Percentiles rank a stretch among this genome's conserved stretches.
phyloP scores from a whole-genome alignment of 805 yeast species.

The Nakazawaea sp. region DNA sequence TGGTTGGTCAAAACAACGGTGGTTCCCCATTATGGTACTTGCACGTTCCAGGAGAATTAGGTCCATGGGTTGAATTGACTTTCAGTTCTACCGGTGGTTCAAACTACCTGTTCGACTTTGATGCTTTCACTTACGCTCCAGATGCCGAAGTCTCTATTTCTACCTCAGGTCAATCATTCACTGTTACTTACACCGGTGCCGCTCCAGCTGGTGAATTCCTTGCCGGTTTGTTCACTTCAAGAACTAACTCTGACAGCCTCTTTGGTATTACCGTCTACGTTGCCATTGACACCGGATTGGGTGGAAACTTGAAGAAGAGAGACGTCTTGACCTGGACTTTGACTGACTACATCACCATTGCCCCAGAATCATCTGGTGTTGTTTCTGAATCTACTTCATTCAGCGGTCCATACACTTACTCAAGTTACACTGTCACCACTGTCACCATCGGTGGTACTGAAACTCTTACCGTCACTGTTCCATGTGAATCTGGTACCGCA shows the following conservation, averaged over 20 bases:
- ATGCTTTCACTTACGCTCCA: slow-evolving; percentile 5
- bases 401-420: slow-evolving; percentile 7
- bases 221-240: slow-evolving; percentile 6
- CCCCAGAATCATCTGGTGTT: neutral
- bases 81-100: slow-evolving; percentile 9
- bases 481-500: slow-evolving; percentile 9
- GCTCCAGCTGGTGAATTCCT: slow-evolving; percentile 9
- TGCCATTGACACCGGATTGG: slow-evolving; percentile 8
- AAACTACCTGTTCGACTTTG: slow-evolving; percentile 8
- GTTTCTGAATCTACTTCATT: slow-evolving; percentile 6
- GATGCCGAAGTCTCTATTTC: slow-evolving; percentile 1
- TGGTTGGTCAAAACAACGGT: slow-evolving; percentile 3
- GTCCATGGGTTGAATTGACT: slow-evolving; percentile 10
- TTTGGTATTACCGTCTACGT: slow-evolving; percentile 10
- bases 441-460: slow-evolving; percentile 5
- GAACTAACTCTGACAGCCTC: neutral
- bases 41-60: slow-evolving; percentile 9
- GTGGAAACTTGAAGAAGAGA: slow-evolving; percentile 8
- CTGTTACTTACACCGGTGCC: slow-evolving; percentile 9
- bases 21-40: slow-evolving; percentile 11
- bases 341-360: slow-evolving; percentile 7
- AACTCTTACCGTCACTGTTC: slow-evolving; percentile 10
- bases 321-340: slow-evolving; percentile 11
- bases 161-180: slow-evolving; percentile 6
- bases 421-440: slow-evolving; percentile 11